These are phyloP conservation scores for Lyophyllum atratum DNA, from an alignment of 768 basidiomycete species.

Conservation along the genomic window DNA sequence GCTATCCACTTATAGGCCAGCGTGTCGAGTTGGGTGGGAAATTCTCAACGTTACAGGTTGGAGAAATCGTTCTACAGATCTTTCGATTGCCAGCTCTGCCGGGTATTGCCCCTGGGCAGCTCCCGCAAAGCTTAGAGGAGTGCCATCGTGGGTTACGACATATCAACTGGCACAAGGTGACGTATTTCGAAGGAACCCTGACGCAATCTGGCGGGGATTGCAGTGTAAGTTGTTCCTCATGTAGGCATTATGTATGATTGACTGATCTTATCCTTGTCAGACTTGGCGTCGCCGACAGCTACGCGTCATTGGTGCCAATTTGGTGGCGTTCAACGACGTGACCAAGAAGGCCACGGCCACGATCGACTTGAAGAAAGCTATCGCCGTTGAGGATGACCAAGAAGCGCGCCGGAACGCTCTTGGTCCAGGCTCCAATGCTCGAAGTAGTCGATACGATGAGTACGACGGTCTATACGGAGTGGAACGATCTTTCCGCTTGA, in stretches of 20 bases:
- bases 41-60: slow-evolving; percentile 70
- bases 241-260: background rate
- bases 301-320: slow-evolving; percentile 80
- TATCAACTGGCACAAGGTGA: slow-evolving; percentile 92
- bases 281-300: slow-evolving; percentile 83
- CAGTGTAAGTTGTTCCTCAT: slow-evolving; percentile 52
- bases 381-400: slow-evolving; percentile 76
- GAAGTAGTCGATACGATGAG: slow-evolving; percentile 51
- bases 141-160: slow-evolving; percentile 86
- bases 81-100: slow-evolving; percentile 89
- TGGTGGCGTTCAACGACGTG: slow-evolving; percentile 91
- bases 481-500: slow-evolving; percentile 82
- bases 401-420: slow-evolving; percentile 48
- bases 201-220: slow-evolving; percentile 96
- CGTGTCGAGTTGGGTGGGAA: slow-evolving; percentile 57
- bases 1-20: slow-evolving; percentile 80
- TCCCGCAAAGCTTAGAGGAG: slow-evolving; percentile 93
- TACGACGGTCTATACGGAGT: slow-evolving; percentile 68
- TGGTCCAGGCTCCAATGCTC: slow-evolving; percentile 37
- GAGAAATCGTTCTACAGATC: slow-evolving; percentile 87
- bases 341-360: slow-evolving; percentile 88
- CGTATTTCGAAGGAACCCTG: slow-evolving; percentile 89
- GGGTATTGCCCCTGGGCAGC: slow-evolving; percentile 72
- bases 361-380: slow-evolving; percentile 88
- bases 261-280: slow-evolving; percentile 35